These are phyloP conservation scores for Peronosclerospora sorghi DNA, from an alignment of 352 stramenopile species.

Conservation along the genomic window DNA sequence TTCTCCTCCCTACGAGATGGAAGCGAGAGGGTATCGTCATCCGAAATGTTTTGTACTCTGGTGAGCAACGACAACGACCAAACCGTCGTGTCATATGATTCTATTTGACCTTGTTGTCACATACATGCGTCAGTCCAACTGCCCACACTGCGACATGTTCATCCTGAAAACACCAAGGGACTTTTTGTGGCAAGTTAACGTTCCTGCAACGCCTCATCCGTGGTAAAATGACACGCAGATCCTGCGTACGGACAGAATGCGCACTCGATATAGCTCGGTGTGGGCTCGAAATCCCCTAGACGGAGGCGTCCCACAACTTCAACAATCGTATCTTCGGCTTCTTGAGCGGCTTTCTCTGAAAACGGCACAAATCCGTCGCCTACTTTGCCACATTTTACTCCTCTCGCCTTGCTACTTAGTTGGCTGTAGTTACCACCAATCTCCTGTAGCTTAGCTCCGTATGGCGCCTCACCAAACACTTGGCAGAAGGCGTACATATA, in stretches of 20 bases:
- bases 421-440: conserved; percentile 25
- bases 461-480: conserved; percentile 40
- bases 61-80: background rate
- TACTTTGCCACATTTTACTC: conserved; percentile 4
- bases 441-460: conserved; percentile 48
- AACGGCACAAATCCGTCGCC: conserved; percentile 34
- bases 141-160: background rate
- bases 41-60: conserved; percentile 1
- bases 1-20: background rate
- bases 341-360: conserved; percentile 15
- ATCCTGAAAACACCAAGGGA: background rate
- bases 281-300: conserved; percentile 36
- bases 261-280: conserved; percentile 50
- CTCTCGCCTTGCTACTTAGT: conserved; percentile 3
- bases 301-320: conserved; percentile 29
- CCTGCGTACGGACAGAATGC: conserved; percentile 59
- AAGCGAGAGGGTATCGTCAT: conserved; percentile 12
- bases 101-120: background rate
- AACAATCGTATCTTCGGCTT: conserved; percentile 30
- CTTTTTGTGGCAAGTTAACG: conserved; percentile 4
- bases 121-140: background rate
- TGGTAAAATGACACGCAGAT: conserved; percentile 36
- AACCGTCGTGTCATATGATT: conserved; percentile 1
- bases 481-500: conserved; percentile 70
- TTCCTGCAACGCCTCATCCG: conserved; percentile 11